Percentiles rank a stretch among this genome's conserved stretches.
These are phyloP conservation scores for Umbilicus rupestris DNA, from an alignment of 164 flowering plant genomes.

Conservation along the genomic window DNA sequence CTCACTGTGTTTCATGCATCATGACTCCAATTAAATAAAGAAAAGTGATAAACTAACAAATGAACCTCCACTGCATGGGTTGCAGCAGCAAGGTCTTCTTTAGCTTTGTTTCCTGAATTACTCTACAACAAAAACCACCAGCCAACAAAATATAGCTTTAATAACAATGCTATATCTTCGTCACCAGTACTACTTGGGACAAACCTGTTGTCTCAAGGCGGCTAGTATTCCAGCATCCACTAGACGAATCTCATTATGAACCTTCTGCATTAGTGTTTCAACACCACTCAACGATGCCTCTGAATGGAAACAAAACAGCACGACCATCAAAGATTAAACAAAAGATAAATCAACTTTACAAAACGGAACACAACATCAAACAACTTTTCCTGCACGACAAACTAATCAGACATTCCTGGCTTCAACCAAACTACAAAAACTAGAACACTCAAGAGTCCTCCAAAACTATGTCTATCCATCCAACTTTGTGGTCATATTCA, in stretches of 20 bases:
- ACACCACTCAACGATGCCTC: slow-evolving; percentile 94
- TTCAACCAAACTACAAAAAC: too few species aligned
- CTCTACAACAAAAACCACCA: slow-evolving; percentile 43
- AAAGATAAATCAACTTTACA: not conserved
- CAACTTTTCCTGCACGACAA: too few species aligned
- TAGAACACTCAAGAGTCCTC: too few species aligned
- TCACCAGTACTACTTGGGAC: not conserved
- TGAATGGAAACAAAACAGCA: slow-evolving; percentile 21
- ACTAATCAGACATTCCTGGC: too few species aligned
- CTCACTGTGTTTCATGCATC: not conserved
- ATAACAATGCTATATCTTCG: not conserved
- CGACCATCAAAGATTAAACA: not conserved
- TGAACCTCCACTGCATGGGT: slow-evolving; percentile 85
- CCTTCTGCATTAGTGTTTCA: slow-evolving; percentile 96
- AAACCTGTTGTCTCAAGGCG: slow-evolving; percentile 97
- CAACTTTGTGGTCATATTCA: not conserved
- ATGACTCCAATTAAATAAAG: not conserved
- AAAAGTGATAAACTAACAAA: not conserved
- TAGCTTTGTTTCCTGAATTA: slow-evolving; percentile 93
- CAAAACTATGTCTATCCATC: not conserved
- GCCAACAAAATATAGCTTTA: not conserved
- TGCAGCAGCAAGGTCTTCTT: slow-evolving; percentile 97
- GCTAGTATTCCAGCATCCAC: slow-evolving; percentile 86
- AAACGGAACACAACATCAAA: not conserved
- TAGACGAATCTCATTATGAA: slow-evolving; percentile 76